Evolutionary conservation across 495 filamentous ascomycete genomes (phyloP).

Genomic region (Hyaloscypha variabilis): DNA sequence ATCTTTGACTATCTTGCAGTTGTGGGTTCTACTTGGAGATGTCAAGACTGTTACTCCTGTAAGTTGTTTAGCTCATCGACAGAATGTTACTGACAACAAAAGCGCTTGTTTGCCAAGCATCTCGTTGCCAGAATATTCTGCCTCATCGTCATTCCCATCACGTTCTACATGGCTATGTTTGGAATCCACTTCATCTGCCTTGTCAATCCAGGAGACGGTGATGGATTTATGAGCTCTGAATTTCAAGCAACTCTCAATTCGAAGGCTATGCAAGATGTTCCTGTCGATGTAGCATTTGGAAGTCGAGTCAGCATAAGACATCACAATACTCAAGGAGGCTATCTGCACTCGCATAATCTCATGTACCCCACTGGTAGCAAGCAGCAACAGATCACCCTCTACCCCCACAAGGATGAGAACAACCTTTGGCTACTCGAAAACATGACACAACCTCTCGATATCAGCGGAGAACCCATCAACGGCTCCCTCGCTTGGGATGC

Average conservation of each 20-base stretch:
- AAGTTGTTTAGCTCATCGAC: conserved; percentile 8
- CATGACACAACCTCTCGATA: conserved; percentile 84
- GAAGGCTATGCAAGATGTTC: conserved; percentile 93
- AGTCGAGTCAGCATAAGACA: conserved; percentile 86
- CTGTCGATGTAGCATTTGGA: conserved; percentile 88
- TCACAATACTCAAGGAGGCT: conserved; percentile 95
- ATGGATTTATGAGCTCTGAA: conserved; percentile 99
- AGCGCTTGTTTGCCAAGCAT: conserved; percentile 83
- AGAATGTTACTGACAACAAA: conserved; percentile 22
- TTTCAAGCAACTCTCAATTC: conserved; percentile 97
- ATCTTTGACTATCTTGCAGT: conserved; percentile 82
- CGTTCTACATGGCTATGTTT: conserved; percentile 95
- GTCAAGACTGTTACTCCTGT: conserved; percentile 74
- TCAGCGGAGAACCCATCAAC: conserved; percentile 71
- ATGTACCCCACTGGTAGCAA: conserved; percentile 98
- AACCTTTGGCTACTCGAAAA: conserved; percentile 94
- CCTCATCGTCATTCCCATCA: conserved; percentile 84
- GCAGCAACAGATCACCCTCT: conserved; percentile 97
- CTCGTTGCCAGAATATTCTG: conserved; percentile 90
- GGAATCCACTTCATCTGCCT: conserved; percentile 93
- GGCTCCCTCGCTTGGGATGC: conserved; percentile 85
- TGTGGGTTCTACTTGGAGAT: conserved; percentile 94
- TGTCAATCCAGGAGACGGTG: conserved; percentile 92
- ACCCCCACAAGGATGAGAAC: conserved; percentile 99
- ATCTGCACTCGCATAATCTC: conserved; percentile 92